Percentiles rank a stretch among this genome's conserved stretches.
phyloP scores from a whole-genome alignment of 192 early-diverging fungal genomes.

The Backusella circina region DNA sequence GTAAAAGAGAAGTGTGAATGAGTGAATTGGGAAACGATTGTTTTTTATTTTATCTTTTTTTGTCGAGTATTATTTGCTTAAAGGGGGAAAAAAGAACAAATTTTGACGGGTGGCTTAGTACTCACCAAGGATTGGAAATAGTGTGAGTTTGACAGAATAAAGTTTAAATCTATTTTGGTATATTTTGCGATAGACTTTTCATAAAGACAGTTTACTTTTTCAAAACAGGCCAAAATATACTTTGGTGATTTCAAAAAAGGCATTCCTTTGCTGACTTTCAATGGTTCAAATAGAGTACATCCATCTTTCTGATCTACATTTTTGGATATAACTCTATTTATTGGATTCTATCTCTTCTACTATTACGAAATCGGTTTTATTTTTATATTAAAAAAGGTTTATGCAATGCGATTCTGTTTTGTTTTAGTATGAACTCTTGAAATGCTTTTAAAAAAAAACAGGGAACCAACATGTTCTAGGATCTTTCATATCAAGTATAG shows the following conservation, averaged over 20 bases:
- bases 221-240: neutral
- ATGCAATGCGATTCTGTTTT: neutral
- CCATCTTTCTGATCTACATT: neutral
- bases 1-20: neutral
- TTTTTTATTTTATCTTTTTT: too few relatives aligned
- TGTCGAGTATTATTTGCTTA: neutral
- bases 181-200: neutral
- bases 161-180: neutral
- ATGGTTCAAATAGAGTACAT: neutral
- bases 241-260: too few relatives aligned
- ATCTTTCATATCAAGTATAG: neutral
- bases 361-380: too few relatives aligned
- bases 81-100: neutral
- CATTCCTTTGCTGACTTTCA: neutral
- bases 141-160: neutral
- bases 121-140: neutral
- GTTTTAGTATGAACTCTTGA: neutral
- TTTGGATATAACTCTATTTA: neutral
- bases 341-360: too few relatives aligned
- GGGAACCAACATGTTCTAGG: neutral
- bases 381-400: neutral
- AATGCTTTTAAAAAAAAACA: neutral
- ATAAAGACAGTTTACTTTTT: neutral
- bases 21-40: too few relatives aligned
- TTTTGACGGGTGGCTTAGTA: neutral